Conservation (phyloP, 1,139 yeast genomes). For the Sugiyamaella grinbergsii region DNA sequence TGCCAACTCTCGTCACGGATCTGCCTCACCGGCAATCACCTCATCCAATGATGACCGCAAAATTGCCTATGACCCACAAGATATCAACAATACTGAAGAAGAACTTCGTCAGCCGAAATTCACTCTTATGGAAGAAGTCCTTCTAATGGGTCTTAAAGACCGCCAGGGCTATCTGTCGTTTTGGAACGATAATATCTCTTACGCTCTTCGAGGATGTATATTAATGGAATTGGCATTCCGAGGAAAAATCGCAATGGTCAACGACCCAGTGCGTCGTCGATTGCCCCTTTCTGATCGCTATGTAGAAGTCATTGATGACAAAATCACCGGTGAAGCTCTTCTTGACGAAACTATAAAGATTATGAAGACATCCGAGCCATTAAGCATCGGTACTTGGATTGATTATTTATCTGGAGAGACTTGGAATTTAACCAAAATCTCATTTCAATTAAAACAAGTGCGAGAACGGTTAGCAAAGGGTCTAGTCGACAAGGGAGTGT, state of each 20-base stretch:
- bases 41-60: slow-evolving; percentile 50
- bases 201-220: slow-evolving; percentile 94
- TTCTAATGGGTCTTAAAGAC: slow-evolving; percentile 89
- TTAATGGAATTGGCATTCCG: slow-evolving; percentile 89
- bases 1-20: slow-evolving; percentile 16
- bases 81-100: slow-evolving; percentile 54
- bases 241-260: slow-evolving; percentile 82
- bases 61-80: slow-evolving; percentile 83
- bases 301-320: slow-evolving; percentile 81
- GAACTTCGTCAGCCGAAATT: slow-evolving; percentile 63
- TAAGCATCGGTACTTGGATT: slow-evolving; percentile 89
- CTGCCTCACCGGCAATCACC: slow-evolving; percentile 20
- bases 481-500: slow-evolving; percentile 93
- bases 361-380: slow-evolving; percentile 82
- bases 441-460: slow-evolving; percentile 94
- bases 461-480: slow-evolving; percentile 97
- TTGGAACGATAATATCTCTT: slow-evolving; percentile 97
- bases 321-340: slow-evolving; percentile 91
- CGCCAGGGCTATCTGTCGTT: slow-evolving; percentile 94
- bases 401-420: slow-evolving; percentile 92
- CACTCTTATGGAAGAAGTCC: slow-evolving; percentile 94
- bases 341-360: slow-evolving; percentile 89
- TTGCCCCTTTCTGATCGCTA: slow-evolving; percentile 85
- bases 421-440: slow-evolving; percentile 93
- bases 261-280: slow-evolving; percentile 91